Conservation (phyloP, 1,284 basidiomycete genomes). For the Xerocomus tenax region DNA sequence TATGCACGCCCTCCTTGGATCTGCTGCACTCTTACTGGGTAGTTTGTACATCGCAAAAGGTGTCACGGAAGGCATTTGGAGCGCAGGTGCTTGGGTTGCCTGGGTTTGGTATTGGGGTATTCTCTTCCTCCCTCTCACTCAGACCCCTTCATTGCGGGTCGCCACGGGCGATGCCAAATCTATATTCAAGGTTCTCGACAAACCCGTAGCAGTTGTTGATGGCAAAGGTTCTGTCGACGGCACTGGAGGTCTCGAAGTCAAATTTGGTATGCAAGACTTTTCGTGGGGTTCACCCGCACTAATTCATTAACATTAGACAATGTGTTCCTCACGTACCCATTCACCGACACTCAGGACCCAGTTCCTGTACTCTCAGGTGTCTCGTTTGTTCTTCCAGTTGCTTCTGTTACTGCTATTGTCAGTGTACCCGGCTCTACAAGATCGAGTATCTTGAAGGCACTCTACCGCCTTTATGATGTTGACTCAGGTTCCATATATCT, state of each 20-base stretch:
- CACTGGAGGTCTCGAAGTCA: constrained; percentile 70
- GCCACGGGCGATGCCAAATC: constrained; percentile 13
- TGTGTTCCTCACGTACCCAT: constrained; percentile 78
- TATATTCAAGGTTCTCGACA: constrained; percentile 64
- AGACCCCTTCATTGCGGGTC: constrained; percentile 19
- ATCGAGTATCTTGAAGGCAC: constrained; percentile 71
- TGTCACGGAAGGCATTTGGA: constrained; percentile 27
- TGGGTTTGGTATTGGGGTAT: constrained; percentile 29
- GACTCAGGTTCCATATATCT: constrained; percentile 66
- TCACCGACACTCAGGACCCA: constrained; percentile 56
- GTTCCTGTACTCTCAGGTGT: constrained; percentile 58
- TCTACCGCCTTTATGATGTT: constrained; percentile 88
- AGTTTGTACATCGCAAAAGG: constrained; percentile 34
- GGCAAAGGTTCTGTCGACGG: constrained; percentile 67
- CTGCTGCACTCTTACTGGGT: constrained; percentile 68
- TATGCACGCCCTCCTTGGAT: constrained; percentile 72
- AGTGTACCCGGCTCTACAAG: constrained; percentile 77
- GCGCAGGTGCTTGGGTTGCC: constrained; percentile 24
- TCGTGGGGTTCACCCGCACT: background rate
- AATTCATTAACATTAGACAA: constrained; percentile 43
- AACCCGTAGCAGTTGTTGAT: constrained; percentile 77
- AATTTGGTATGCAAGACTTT: constrained; percentile 53
- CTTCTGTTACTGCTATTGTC: constrained; percentile 73
- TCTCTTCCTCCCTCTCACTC: constrained; percentile 22
- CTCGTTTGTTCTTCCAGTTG: constrained; percentile 77